These are phyloP conservation scores for Cyberlindnera meyerae DNA, from an alignment of 805 yeast genomes.

Conservation along the genomic window DNA sequence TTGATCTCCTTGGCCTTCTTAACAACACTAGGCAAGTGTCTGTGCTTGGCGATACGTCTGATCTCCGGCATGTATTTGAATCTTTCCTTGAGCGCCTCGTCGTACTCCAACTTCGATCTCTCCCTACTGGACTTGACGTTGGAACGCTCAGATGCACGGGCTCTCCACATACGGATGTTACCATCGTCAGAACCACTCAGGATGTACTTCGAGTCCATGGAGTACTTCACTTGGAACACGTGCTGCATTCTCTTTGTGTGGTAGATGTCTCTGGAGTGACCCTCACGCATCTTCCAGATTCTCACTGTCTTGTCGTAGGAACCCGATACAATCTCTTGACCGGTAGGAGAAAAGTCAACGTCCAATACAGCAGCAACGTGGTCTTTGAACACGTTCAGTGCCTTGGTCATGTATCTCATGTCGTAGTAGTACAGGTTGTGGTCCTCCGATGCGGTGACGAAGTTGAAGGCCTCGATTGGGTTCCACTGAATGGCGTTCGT, in stretches of 20 bases:
- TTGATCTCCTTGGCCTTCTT: constrained; percentile 90
- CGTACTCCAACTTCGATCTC: constrained; percentile 82
- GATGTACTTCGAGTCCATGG: constrained; percentile 86
- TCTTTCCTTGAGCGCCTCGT: constrained; percentile 84
- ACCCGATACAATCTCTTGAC: constrained; percentile 92
- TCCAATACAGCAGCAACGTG: constrained; percentile 96
- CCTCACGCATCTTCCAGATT: constrained; percentile 67
- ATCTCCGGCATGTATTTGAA: constrained; percentile 97
- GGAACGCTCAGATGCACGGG: constrained; percentile 79
- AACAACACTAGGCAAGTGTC: constrained; percentile 83
- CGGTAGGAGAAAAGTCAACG: constrained; percentile 94
- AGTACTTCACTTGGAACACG: constrained; percentile 74
- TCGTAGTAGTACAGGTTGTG: constrained; percentile 94
- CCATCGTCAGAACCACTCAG: constrained; percentile 95
- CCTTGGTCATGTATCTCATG: constrained; percentile 83
- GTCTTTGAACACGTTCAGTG: constrained; percentile 84
- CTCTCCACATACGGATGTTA: constrained; percentile 89
- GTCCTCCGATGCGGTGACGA: constrained; percentile 90
- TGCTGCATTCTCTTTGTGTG: constrained; percentile 98
- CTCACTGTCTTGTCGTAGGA: constrained; percentile 92
- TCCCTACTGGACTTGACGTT: constrained; percentile 76
- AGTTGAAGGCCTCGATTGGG: constrained; percentile 95
- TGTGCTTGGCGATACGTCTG: constrained; percentile 80
- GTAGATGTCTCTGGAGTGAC: constrained; percentile 92
- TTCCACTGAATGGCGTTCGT: constrained; percentile 91